phyloP scores from a whole-genome alignment of 129 eudicot species.

The Ambrosia trifida region DNA sequence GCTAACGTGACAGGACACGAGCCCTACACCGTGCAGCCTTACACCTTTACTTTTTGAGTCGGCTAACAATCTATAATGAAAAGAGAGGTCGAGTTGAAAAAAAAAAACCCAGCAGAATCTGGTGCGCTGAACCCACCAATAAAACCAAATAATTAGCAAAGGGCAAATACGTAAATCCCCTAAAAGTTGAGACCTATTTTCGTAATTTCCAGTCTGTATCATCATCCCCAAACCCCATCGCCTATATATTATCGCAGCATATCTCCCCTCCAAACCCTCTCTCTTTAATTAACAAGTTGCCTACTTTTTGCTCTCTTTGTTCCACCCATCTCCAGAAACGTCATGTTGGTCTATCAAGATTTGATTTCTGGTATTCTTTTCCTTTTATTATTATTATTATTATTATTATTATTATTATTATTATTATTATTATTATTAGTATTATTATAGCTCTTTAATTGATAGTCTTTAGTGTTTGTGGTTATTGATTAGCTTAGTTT shows the following conservation, averaged over 20 bases:
- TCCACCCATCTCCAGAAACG: conserved; percentile 4
- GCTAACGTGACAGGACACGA: no score
- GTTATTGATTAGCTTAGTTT: conserved; percentile 1
- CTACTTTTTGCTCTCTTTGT: neutral
- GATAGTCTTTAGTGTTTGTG: conserved; percentile 6
- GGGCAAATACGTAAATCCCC: neutral
- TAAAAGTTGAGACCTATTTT: neutral
- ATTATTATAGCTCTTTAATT: neutral
- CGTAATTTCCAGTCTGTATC: neutral
- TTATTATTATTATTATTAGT: no score
- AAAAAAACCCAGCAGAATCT: no score
- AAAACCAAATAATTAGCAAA: neutral
- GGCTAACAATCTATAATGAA: no score
- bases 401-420: no score
- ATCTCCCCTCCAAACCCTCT: neutral
- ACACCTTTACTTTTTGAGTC: no score
- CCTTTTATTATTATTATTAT: no score
- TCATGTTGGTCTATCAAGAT: conserved; percentile 68
- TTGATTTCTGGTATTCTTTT: conserved; percentile 48
- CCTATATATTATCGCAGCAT: neutral
- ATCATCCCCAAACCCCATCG: neutral
- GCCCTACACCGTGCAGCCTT: no score
- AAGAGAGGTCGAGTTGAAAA: no score
- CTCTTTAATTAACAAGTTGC: neutral
- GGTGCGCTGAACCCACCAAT: no score